Evolutionary conservation across 371 early-diverging fungal species (phyloP), one percentile per base, ranked within the genome.

Genomic region (Phascolomyces articulosus): DNA sequence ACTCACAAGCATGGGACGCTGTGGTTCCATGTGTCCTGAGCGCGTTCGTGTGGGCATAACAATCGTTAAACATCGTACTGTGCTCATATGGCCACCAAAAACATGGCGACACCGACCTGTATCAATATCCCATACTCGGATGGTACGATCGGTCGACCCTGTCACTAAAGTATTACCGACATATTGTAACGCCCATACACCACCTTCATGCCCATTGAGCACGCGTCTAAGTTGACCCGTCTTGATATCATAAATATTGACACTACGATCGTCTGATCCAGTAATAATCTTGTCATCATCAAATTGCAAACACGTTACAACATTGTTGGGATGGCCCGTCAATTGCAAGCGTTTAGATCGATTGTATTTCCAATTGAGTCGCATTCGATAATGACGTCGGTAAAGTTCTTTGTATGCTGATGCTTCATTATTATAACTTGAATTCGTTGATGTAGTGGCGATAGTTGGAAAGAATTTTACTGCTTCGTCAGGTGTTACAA

Each of bases 151-250:
- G 1, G 97, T 99, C 27, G 96, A 95, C n/a, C 99, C 99, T 41
- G 94, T 94, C 4, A 98, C 96, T 2, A 99, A 83, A 0, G 93
- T 88, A 56, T 93, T 90, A 49, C 91, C 93, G 40, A 89, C 87
- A 65, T 93, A 94, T 62, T 95, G 91, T 58, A 99, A 83, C 0
- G 98, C 95, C 99, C 99, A 99, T 3, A 99, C 98, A 55, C 99
- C 99, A 34, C 99, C 99, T 26, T 94, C 95, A 75, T 99, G 99
- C 8, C 98, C 99, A 16, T 78, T 80, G 21, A 99, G 84, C 49
- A 83, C 81, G 57, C 88, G 80, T 10, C 83, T 74, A 11, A 88
- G 71, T 28, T 78, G 74, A n/a, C 97, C 96, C 0, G 90, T 91
- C 13, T 74, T 76, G 7, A 92, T 91, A 69, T 95, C 92, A 69